These are phyloP conservation scores for Helotiales sp. DNA, from an alignment of 2,329 filamentous ascomycete species.

Conservation along the genomic window DNA sequence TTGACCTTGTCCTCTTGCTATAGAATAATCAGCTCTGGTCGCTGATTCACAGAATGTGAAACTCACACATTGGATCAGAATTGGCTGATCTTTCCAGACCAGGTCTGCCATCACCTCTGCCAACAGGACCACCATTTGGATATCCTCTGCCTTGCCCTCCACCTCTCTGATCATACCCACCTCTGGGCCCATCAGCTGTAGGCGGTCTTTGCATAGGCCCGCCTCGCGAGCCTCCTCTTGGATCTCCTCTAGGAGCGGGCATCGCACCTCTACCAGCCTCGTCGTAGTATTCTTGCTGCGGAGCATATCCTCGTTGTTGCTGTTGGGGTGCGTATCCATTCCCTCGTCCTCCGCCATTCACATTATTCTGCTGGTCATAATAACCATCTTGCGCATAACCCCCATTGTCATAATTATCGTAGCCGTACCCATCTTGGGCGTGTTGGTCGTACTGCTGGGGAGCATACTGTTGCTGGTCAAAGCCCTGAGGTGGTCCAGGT, in stretches of 20 bases:
- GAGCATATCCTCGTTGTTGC: conserved; percentile 29
- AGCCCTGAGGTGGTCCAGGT: conserved; percentile 30
- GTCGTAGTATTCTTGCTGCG: conserved; percentile 32
- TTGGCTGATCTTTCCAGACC: conserved; percentile 22
- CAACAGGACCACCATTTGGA: conserved; percentile 26
- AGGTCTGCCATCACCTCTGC: conserved; percentile 29
- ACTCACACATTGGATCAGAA: conserved; percentile 35
- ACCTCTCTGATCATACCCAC: conserved; percentile 27
- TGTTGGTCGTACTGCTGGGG: conserved; percentile 58
- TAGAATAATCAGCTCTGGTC: conserved; percentile 15
- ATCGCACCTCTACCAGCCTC: conserved; percentile 27
- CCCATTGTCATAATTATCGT: conserved; percentile 31
- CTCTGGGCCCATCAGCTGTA: conserved; percentile 25
- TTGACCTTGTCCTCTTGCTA: conserved; percentile 19
- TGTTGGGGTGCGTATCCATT: conserved; percentile 30
- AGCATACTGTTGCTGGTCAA: conserved; percentile 51
- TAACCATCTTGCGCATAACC: conserved; percentile 30
- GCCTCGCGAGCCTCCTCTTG: conserved; percentile 26
- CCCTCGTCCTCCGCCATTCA: conserved; percentile 31
- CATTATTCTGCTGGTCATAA: conserved; percentile 23
- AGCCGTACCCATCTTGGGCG: conserved; percentile 31
- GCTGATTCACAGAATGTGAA: conserved; percentile 16
- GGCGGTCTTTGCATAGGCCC: conserved; percentile 31
- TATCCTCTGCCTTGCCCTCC: conserved; percentile 30
- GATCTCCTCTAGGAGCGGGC: conserved; percentile 21